Evolutionary conservation across 257 asterid species (phyloP), one percentile per base, ranked within the genome.

Genomic region (Ehretia macrophylla): DNA sequence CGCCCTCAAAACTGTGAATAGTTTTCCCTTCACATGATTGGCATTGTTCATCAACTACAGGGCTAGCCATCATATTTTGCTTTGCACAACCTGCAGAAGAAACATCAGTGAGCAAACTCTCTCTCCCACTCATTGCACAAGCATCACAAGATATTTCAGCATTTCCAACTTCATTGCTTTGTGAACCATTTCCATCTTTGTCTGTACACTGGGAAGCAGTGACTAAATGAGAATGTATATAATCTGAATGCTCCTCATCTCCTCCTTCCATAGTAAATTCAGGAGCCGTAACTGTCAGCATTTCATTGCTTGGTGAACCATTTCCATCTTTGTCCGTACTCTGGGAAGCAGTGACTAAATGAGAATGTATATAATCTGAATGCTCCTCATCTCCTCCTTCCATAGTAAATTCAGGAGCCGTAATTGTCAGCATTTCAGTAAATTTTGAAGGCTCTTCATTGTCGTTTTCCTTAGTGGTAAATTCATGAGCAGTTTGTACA

Each of bases 361-460:
- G 62, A 57, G 80, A 42, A 19, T 55, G 47, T 18, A 47, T 4
- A 63, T 35, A n/a, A 56, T 75, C 62, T 42, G 16, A 3, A 42
- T 10, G 47, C 47, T 42, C 11, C 47, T 42, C 47, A 42, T 42
- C 16, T 10, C 47, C 47, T 42, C 47, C 47, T 42, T 42, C 47
- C 47, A 42, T 42, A 14, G 47, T 42, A 69, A 87, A 85, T 38
- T 85, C 94, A 17, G 91, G 95, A 75, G 87, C 85, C 58, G 67
- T 64, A 67, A 83, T 54, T 9, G 78, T 60, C 23, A 76, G 73
- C 59, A 58, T 66, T 46, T 63, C 81, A 57, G 84, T 69, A 72
- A 69, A 71, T 61, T 51, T 75, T 22, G 76, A 58, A 64, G 80
- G 56, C 59, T 49, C 84, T 65, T 51, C 67, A 37, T 22, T 39